phyloP scores from a whole-genome alignment of 2,329 filamentous ascomycete species.

The Ophiognomonia clavigignenti-juglandacearum region DNA sequence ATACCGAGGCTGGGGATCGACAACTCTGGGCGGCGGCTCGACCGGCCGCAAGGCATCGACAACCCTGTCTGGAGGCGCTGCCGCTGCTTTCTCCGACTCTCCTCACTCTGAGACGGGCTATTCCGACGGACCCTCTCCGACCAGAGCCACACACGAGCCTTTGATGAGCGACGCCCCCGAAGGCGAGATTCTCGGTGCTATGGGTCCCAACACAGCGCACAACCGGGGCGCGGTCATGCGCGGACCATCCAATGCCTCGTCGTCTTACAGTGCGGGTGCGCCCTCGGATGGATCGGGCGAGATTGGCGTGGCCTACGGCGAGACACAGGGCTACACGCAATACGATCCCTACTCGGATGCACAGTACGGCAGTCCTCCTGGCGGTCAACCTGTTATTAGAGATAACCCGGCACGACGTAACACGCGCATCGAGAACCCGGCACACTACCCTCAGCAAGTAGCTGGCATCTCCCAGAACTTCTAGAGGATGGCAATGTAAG shows the following conservation, averaged over 20 bases:
- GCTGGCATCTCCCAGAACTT: constrained; percentile 98
- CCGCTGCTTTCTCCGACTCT: constrained; percentile 66
- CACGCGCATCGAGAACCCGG: constrained; percentile 87
- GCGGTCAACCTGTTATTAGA: constrained; percentile 74
- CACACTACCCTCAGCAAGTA: constrained; percentile 86
- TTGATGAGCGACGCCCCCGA: neutral
- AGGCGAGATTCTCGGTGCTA: neutral
- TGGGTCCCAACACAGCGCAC: constrained; percentile 29
- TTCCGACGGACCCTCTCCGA: constrained; percentile 32
- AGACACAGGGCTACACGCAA: constrained; percentile 52
- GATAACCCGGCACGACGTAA: constrained; percentile 91
- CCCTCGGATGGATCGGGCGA: constrained; percentile 66
- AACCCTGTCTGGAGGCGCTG: constrained; percentile 72
- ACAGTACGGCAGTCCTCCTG: constrained; percentile 26
- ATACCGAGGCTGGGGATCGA: constrained; percentile 93
- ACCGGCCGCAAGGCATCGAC: constrained; percentile 82
- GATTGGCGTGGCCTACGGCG: constrained; percentile 39
- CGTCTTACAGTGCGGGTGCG: constrained; percentile 81
- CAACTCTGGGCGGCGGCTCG: constrained; percentile 57
- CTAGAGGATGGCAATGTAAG: constrained; percentile 36
- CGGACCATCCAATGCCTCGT: constrained; percentile 92
- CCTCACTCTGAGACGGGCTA: constrained; percentile 62
- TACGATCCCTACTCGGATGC: constrained; percentile 55
- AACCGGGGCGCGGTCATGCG: constrained; percentile 73
- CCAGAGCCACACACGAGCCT: neutral